Evolutionary conservation across 352 stramenopile genomes (phyloP), one percentile per base, ranked within the genome.

Genomic region (Blastocystis sp.): DNA sequence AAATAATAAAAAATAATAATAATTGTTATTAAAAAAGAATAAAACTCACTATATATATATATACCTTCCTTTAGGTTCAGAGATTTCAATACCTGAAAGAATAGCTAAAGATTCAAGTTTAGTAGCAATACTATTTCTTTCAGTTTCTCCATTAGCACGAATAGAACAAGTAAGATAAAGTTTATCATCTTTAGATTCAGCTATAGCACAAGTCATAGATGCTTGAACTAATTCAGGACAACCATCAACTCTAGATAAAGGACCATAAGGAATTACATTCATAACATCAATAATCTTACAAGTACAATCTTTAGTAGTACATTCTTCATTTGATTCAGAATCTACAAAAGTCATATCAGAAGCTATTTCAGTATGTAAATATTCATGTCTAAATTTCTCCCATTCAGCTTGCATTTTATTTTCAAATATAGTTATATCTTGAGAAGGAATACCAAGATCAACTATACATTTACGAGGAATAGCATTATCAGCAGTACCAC

Each of bases 391-490:
- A 42, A 62, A 62, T 27, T 48, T 30, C 11, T 34, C 40, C 19
- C 48, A 62, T 30, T 62, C 52, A 5, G 9, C 36, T 27, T 33
- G 23, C 13, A 62, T 13, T 28, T 33, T 25, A 39, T 54, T 35
- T 34, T 62, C 52, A 42, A 62, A 62, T 13, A 7, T 7, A 13
- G 16, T 27, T 33, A 21, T 42, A 39, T 49, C 41, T 24, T 62
- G 39, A 49, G 58, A 54, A 24, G 65, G 58, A 27, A 62, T 42
- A 0, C 39, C 52, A 5, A 62, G 13, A 16, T 41, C 35, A 18
- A 42, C 52, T n/a, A 62, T 42, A 27, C 52, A 62, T 42, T 62
- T 62, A 28, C 52, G 52, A 33, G 52, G 52, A 52, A 62, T 62
- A 9, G 52, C 52, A 34, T 62, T 62, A 24, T 42, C 39, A 7